These are phyloP conservation scores for Catenaria anguillulae DNA, from an alignment of 371 early-diverging fungal genomes.

Conservation along the genomic window DNA sequence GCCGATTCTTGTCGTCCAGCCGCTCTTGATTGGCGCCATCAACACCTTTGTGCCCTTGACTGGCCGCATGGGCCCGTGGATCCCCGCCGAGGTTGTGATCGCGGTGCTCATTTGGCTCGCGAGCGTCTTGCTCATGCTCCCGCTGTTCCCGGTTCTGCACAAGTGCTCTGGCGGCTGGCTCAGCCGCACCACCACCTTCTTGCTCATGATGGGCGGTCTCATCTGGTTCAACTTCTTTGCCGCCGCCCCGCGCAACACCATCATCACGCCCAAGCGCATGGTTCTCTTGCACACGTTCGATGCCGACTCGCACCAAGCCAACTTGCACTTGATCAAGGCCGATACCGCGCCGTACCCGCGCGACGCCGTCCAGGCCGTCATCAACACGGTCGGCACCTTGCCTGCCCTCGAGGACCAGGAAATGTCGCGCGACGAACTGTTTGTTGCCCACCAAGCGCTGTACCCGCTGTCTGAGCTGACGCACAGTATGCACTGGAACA, in stretches of 20 bases:
- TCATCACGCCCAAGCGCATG: not conserved
- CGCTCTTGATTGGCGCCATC: slow-evolving; percentile 31
- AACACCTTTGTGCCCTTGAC: slow-evolving; percentile 58
- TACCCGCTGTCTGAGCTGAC: slow-evolving; percentile 2
- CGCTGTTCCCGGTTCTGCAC: slow-evolving; percentile 39
- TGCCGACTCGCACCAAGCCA: not conserved
- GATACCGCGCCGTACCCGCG: not conserved
- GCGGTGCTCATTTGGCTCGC: slow-evolving; percentile 41
- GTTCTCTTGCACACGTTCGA: not conserved
- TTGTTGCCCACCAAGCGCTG: not conserved
- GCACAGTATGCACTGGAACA: not conserved
- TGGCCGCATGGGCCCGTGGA: slow-evolving; percentile 51
- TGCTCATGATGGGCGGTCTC: not conserved
- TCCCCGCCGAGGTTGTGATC: slow-evolving; percentile 52
- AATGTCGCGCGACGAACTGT: not conserved
- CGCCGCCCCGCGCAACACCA: not conserved
- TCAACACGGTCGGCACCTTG: not conserved
- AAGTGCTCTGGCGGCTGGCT: slow-evolving; percentile 17
- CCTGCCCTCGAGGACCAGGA: not conserved
- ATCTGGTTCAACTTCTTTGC: not conserved
- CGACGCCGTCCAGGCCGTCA: not conserved
- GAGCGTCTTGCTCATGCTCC: slow-evolving; percentile 28
- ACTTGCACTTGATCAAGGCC: not conserved
- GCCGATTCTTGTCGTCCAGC: slow-evolving; percentile 30
- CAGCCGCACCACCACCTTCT: not conserved